Conservation (phyloP, 2,329 filamentous ascomycete species). For the Colletotrichum noveboracense region DNA sequence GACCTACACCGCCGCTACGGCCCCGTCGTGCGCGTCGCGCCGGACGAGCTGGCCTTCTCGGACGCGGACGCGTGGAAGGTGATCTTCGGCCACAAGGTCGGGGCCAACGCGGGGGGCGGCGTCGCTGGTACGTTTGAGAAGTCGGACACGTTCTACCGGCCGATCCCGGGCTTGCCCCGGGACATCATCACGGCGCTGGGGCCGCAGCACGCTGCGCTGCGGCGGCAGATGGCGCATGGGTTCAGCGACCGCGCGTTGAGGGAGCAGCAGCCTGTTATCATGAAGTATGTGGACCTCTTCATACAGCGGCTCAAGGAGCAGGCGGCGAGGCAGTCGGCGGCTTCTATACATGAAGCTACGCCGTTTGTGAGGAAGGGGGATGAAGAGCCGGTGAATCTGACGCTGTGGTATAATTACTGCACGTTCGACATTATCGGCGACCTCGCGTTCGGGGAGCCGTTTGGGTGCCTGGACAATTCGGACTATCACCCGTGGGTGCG, state of each 20-base stretch:
- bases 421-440: conserved; percentile 36
- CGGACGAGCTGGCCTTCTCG: conserved; percentile 51
- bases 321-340: background rate
- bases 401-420: conserved; percentile 30
- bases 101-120: background rate
- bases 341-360: background rate
- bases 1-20: conserved; percentile 42
- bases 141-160: conserved; percentile 6
- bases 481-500: conserved; percentile 21
- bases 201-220: conserved; percentile 11
- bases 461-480: conserved; percentile 27
- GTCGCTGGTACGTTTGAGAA: conserved; percentile 1
- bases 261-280: conserved; percentile 32
- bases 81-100: conserved; percentile 37
- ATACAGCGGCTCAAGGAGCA: conserved; percentile 39
- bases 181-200: conserved; percentile 23
- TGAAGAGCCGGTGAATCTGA: conserved; percentile 20
- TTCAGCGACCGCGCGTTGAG: conserved; percentile 28
- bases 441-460: conserved; percentile 32
- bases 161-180: background rate
- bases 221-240: conserved; percentile 21
- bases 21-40: conserved; percentile 49
- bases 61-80: conserved; percentile 41
- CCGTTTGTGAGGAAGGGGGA: background rate
- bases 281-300: conserved; percentile 43